Conservation (phyloP, 805 yeast genomes). For the Zygosaccharomyces siamensis region DNA sequence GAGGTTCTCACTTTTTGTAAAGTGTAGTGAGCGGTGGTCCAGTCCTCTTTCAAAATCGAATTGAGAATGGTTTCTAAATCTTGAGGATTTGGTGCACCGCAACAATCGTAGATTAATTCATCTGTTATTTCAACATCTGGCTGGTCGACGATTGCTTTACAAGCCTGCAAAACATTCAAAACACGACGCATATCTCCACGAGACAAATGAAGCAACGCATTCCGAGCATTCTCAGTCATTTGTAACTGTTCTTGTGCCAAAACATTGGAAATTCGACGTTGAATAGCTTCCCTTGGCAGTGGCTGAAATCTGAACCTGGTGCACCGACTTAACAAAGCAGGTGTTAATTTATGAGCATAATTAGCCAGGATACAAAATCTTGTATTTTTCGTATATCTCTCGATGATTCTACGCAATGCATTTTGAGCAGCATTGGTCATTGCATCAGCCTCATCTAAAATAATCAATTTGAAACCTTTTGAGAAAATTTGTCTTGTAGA, state of each 20-base stretch:
- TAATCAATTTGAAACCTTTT: constrained; percentile 79
- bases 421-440: constrained; percentile 86
- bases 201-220: constrained; percentile 64
- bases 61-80: constrained; percentile 74
- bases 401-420: constrained; percentile 74
- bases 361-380: constrained; percentile 93
- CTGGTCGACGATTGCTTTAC: constrained; percentile 67
- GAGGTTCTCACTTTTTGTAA: constrained; percentile 57
- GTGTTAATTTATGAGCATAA: constrained; percentile 91
- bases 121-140: constrained; percentile 51
- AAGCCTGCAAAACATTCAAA: constrained; percentile 88
- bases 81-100: constrained; percentile 91
- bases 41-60: constrained; percentile 78
- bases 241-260: constrained; percentile 60
- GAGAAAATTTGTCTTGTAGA: constrained; percentile 90
- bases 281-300: constrained; percentile 59
- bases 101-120: constrained; percentile 83
- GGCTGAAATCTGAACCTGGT: constrained; percentile 94
- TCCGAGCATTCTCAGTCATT: constrained; percentile 54
- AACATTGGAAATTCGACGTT: constrained; percentile 62
- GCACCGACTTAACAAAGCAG: constrained; percentile 91
- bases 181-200: constrained; percentile 97
- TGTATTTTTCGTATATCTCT: constrained; percentile 90
- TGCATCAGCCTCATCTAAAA: constrained; percentile 96
- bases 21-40: constrained; percentile 71